These are phyloP conservation scores for Kandelia obovata DNA, from an alignment of 345 rosid genomes.

Conservation along the genomic window DNA sequence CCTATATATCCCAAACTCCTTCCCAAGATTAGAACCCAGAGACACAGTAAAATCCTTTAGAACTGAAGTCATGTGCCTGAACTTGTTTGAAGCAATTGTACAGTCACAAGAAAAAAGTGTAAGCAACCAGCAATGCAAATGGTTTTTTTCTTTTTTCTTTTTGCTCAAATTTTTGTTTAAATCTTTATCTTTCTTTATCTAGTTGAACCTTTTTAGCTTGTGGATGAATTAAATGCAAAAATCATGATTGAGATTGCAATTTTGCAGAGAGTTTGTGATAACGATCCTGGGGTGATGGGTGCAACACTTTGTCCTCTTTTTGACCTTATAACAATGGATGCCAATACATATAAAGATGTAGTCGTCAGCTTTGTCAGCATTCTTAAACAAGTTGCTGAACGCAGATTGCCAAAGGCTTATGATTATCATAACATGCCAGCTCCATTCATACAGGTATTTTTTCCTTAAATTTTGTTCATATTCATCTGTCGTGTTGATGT, in stretches of 20 bases:
- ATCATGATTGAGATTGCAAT: background rate
- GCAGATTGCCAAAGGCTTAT: conserved; percentile 80
- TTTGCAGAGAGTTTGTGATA: conserved; percentile 75
- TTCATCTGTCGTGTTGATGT: background rate
- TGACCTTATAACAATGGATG: conserved; percentile 73
- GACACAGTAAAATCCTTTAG: no score
- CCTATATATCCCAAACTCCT: no score
- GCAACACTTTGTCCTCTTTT: conserved; percentile 94
- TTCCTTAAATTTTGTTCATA: conserved; percentile 1
- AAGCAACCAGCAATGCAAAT: no score
- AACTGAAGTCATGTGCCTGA: no score
- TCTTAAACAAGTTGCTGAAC: conserved; percentile 92
- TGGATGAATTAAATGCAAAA: no score
- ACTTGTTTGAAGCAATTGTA: no score
- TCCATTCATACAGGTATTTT: conserved; percentile 86
- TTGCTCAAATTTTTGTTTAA: no score
- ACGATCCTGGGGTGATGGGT: conserved; percentile 99
- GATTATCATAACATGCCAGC: conserved; percentile 99
- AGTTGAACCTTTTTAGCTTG: no score
- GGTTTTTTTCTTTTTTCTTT: no score
- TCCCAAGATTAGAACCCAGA: background rate
- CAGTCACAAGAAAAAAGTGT: no score
- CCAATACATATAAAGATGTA: conserved; percentile 71
- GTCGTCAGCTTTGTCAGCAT: conserved; percentile 89
- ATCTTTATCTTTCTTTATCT: no score